Evolutionary conservation across 2,329 filamentous ascomycete genomes (phyloP).

Genomic region (Hypoxylon rubiginosum): DNA sequence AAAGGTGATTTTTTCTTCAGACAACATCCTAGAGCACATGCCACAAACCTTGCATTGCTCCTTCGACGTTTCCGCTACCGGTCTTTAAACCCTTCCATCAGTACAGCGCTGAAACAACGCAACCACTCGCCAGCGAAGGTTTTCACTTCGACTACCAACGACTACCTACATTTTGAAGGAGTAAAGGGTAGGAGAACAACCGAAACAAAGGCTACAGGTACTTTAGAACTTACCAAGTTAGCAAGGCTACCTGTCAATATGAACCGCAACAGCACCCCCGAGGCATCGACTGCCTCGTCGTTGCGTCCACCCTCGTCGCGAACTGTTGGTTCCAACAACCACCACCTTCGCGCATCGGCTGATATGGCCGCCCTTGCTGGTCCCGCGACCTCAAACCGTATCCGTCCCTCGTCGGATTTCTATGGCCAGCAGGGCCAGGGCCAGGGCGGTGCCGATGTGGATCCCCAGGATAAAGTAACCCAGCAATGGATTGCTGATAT

Average conservation of each 20-base stretch:
- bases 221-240: conserved; percentile 17
- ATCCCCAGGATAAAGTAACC: conserved; percentile 91
- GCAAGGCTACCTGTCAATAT: conserved; percentile 42
- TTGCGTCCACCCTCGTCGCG: conserved; percentile 87
- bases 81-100: conserved; percentile 56
- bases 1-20: conserved; percentile 52
- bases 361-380: conserved; percentile 89
- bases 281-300: conserved; percentile 84
- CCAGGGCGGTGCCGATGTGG: conserved; percentile 77
- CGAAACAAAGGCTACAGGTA: conserved; percentile 11
- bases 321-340: conserved; percentile 79
- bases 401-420: conserved; percentile 95
- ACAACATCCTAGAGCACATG: conserved; percentile 47
- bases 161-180: conserved; percentile 8
- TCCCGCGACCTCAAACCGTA: conserved; percentile 78
- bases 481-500: conserved; percentile 99
- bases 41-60: conserved; percentile 54
- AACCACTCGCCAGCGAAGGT: conserved; percentile 17
- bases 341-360: conserved; percentile 92
- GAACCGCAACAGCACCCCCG: conserved; percentile 97
- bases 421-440: conserved; percentile 82
- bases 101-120: conserved; percentile 42
- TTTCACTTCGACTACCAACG: conserved; percentile 1
- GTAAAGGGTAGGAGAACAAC: conserved; percentile 5
- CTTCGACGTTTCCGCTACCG: conserved; percentile 49